Conservation (phyloP, 768 basidiomycete genomes). For the Pleurotus citrinopileatus region DNA sequence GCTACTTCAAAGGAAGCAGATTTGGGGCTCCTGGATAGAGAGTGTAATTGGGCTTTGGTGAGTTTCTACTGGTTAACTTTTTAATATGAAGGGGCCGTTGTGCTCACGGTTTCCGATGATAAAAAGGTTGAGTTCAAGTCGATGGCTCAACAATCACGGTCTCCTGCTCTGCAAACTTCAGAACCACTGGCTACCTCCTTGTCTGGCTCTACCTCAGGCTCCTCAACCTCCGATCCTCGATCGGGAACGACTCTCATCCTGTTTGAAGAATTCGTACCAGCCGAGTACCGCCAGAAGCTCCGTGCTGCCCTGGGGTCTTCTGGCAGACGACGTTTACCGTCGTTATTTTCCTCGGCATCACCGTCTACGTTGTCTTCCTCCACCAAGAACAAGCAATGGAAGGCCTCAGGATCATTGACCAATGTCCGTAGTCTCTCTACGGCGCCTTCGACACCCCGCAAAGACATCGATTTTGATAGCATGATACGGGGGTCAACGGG, state of each 20-base stretch:
- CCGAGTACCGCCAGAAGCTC: slow-evolving; percentile 80
- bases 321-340: slow-evolving; percentile 61
- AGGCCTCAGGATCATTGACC: slow-evolving; percentile 68
- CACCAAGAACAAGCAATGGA: slow-evolving; percentile 62
- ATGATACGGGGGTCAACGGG: slow-evolving; percentile 54
- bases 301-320: slow-evolving; percentile 41
- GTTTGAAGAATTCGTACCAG: slow-evolving; percentile 93
- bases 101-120: neutral
- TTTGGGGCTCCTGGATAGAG: slow-evolving; percentile 51
- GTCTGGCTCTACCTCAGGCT: neutral
- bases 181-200: slow-evolving; percentile 23
- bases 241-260: slow-evolving; percentile 69
- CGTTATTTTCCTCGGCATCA: slow-evolving; percentile 56
- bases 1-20: slow-evolving; percentile 6
- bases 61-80: slow-evolving; percentile 27
- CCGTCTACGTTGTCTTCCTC: slow-evolving; percentile 53
- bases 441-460: slow-evolving; percentile 49
- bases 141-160: slow-evolving; percentile 41
- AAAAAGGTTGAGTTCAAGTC: slow-evolving; percentile 85
- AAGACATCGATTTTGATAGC: slow-evolving; percentile 80
- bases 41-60: slow-evolving; percentile 93
- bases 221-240: slow-evolving; percentile 54
- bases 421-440: slow-evolving; percentile 76
- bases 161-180: slow-evolving; percentile 18
- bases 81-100: neutral